phyloP scores from a whole-genome alignment of 129 eudicot species.

The Escallonia rubra region DNA sequence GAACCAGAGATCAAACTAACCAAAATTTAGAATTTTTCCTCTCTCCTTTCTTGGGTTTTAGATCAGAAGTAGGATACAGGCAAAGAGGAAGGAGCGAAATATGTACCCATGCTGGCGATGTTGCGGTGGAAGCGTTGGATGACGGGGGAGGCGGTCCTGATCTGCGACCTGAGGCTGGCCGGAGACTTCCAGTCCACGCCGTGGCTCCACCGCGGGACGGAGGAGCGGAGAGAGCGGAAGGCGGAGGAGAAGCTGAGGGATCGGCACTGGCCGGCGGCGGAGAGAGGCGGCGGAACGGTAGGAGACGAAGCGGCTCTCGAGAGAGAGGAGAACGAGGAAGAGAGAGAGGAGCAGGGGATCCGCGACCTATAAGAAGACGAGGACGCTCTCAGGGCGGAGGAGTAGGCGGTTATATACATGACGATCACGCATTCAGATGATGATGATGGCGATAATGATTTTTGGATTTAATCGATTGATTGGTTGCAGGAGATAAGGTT shows the following conservation, averaged over 20 bases:
- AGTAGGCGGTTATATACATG: slow-evolving; percentile 49
- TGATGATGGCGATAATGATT: slow-evolving; percentile 16
- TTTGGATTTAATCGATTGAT: not conserved
- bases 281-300: slow-evolving; percentile 7
- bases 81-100: not conserved
- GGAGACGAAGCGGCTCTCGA: slow-evolving; percentile 5
- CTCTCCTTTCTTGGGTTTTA: no score
- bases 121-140: slow-evolving; percentile 57
- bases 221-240: slow-evolving; percentile 32
- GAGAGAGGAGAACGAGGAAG: slow-evolving; percentile 4
- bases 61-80: not conserved
- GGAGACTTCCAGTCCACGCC: slow-evolving; percentile 86
- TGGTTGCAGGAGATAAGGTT: slow-evolving; percentile 6
- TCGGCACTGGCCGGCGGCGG: slow-evolving; percentile 19
- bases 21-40: not conserved
- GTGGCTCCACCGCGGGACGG: slow-evolving; percentile 77
- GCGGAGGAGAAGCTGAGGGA: slow-evolving; percentile 38
- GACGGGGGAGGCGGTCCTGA: slow-evolving; percentile 60
- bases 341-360: slow-evolving; percentile 18
- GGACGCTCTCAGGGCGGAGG: slow-evolving; percentile 50
- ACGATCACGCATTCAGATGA: slow-evolving; percentile 25
- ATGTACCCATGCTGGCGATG: slow-evolving; percentile 82
- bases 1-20: not conserved
- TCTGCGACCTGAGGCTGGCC: slow-evolving; percentile 57
- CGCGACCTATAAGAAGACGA: slow-evolving; percentile 22